Conservation (phyloP, 2,329 filamentous ascomycete genomes). For the Sphaerulina vaccinii region DNA sequence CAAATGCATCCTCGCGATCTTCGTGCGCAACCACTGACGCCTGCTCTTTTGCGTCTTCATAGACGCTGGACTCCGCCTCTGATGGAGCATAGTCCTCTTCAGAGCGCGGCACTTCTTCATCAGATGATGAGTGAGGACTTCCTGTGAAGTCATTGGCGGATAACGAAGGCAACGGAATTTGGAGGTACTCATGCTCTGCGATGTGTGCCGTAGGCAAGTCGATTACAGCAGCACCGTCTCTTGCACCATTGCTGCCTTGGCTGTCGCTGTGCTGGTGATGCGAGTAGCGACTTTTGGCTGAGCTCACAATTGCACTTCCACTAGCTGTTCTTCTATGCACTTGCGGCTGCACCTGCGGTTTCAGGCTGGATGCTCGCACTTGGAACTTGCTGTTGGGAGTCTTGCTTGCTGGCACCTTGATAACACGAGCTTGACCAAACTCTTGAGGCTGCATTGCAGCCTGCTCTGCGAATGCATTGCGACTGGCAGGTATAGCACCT, state of each 20-base stretch:
- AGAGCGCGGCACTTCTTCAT: conserved; percentile 10
- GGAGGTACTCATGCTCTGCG: conserved; percentile 24
- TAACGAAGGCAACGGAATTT: conserved; percentile 16
- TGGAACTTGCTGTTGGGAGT: conserved; percentile 20
- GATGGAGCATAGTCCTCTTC: conserved; percentile 13
- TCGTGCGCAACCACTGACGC: conserved; percentile 62
- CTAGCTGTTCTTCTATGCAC: conserved; percentile 31
- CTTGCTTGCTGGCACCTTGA: conserved; percentile 17
- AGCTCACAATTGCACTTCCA: conserved; percentile 26
- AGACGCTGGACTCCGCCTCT: conserved; percentile 39
- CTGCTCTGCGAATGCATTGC: conserved; percentile 8
- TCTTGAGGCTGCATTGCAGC: conserved; percentile 8
- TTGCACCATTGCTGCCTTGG: conserved; percentile 16
- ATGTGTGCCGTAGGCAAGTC: conserved; percentile 9
- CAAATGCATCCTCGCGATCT: conserved; percentile 90
- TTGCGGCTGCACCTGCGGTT: conserved; percentile 2
- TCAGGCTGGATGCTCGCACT: conserved; percentile 1
- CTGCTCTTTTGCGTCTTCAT: conserved; percentile 44
- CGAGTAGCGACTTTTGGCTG: conserved; percentile 29
- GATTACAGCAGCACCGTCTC: conserved; percentile 1
- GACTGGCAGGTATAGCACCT: not conserved
- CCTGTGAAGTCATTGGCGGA: conserved; percentile 19
- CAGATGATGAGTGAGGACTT: conserved; percentile 26
- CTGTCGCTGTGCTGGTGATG: conserved; percentile 27
- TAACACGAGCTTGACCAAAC: conserved; percentile 17